Conservation (phyloP, 768 basidiomycete genomes). For the Hygrophoropsis aurantiaca region DNA sequence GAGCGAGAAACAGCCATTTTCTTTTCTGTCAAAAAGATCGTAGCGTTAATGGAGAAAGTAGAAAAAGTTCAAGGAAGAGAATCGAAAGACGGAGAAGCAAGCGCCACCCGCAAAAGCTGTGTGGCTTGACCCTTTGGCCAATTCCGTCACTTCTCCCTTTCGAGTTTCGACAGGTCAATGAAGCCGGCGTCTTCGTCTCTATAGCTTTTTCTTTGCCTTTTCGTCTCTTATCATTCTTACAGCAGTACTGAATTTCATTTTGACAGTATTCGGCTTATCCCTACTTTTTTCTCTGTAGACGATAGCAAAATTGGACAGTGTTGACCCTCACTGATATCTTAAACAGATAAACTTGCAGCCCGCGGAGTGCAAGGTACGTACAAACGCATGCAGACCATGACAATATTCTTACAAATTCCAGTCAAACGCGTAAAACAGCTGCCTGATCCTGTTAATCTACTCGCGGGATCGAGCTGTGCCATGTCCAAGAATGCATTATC, state of each 20-base stretch:
- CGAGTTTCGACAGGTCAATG: too few relatives aligned
- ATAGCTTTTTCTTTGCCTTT: too few relatives aligned
- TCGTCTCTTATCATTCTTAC: too few relatives aligned
- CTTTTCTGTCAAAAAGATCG: conserved; percentile 8
- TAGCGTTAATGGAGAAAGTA: conserved; percentile 4
- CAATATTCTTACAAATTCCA: conserved; percentile 6
- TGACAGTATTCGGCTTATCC: too few relatives aligned
- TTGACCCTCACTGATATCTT: too few relatives aligned
- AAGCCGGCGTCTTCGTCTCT: too few relatives aligned
- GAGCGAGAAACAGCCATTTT: conserved; percentile 74
- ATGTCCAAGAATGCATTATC: conserved; percentile 27
- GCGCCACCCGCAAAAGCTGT: too few relatives aligned
- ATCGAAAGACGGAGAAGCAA: conserved; percentile 5
- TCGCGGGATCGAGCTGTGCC: conserved; percentile 7
- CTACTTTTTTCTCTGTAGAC: neutral
- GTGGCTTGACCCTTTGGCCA: too few relatives aligned
- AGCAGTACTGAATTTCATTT: neutral
- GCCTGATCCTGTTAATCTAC: conserved; percentile 14
- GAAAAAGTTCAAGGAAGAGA: conserved; percentile 8
- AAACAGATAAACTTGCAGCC: too few relatives aligned
- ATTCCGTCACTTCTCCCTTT: too few relatives aligned
- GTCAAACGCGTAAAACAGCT: conserved; percentile 4
- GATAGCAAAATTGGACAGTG: conserved; percentile 21
- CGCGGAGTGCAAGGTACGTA: too few relatives aligned
- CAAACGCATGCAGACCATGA: conserved; percentile 1